A percentile compares a stretch with the other conserved stretches of the same genome.
These are phyloP conservation scores for Ichthyophthirius multifiliis DNA, from an alignment of 169 alveolate species.

Conservation along the genomic window DNA sequence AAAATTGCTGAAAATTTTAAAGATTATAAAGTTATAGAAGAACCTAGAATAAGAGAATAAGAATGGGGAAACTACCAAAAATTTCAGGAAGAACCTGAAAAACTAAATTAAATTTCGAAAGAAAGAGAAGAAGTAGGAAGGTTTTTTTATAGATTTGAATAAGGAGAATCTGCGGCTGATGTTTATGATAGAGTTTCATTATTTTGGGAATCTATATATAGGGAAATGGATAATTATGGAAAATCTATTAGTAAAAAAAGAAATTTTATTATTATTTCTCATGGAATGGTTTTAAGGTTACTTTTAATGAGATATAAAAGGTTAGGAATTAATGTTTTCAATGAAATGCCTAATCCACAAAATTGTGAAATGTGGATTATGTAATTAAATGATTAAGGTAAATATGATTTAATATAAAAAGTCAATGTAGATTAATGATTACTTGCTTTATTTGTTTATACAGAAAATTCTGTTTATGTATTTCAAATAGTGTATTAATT, in stretches of 20 bases:
- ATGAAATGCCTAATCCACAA: background rate
- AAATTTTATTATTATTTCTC: background rate
- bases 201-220: background rate
- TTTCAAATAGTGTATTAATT: too few relatives aligned
- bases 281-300: background rate
- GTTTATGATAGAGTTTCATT: constrained; percentile 4
- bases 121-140: background rate
- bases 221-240: background rate
- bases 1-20: background rate
- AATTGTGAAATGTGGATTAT: constrained; percentile 8
- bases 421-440: too few relatives aligned
- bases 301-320: background rate
- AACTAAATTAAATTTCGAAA: background rate
- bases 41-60: constrained; percentile 1
- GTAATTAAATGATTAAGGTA: background rate
- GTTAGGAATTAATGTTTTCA: background rate
- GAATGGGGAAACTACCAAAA: constrained; percentile 9
- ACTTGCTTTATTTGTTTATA: too few relatives aligned
- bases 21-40: background rate
- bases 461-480: too few relatives aligned
- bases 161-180: constrained; percentile 11
- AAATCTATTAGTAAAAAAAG: background rate
- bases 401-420: constrained; percentile 4
- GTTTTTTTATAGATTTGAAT: background rate
- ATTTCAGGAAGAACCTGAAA: background rate